These are phyloP conservation scores for Nakazawaea laoshanensis DNA, from an alignment of 805 yeast genomes.

Conservation along the genomic window DNA sequence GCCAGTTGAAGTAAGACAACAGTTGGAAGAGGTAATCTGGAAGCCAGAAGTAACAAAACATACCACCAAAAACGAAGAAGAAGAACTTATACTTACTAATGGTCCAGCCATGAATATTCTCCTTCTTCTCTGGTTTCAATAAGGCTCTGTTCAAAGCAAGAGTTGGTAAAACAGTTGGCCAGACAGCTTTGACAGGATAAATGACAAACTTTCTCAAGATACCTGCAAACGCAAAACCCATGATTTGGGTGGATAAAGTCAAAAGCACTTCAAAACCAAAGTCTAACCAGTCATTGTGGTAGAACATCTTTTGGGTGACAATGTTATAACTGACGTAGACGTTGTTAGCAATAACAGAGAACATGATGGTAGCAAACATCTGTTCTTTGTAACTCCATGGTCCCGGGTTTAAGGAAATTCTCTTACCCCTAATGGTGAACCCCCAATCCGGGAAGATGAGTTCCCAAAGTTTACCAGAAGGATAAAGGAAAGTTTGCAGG, in stretches of 20 bases:
- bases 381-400: slow-evolving; percentile 62
- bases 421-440: slow-evolving; percentile 25
- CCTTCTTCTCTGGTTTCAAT: slow-evolving; percentile 24
- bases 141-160: slow-evolving; percentile 42
- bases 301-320: slow-evolving; percentile 23
- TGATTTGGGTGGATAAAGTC: slow-evolving; percentile 45
- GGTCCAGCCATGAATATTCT: slow-evolving; percentile 24
- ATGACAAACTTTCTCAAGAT: slow-evolving; percentile 49
- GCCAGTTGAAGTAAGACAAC: slow-evolving; percentile 41
- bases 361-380: slow-evolving; percentile 46
- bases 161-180: slow-evolving; percentile 47
- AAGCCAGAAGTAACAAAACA: slow-evolving; percentile 36
- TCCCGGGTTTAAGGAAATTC: slow-evolving; percentile 46
- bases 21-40: slow-evolving; percentile 35
- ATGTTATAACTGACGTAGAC: slow-evolving; percentile 27
- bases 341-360: slow-evolving; percentile 24
- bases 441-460: slow-evolving; percentile 30
- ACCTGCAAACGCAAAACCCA: slow-evolving; percentile 65
- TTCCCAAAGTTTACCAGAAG: slow-evolving; percentile 30
- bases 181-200: slow-evolving; percentile 40
- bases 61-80: slow-evolving; percentile 20
- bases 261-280: slow-evolving; percentile 48
- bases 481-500: slow-evolving; percentile 35
- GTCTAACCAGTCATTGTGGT: slow-evolving; percentile 25
- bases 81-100: slow-evolving; percentile 25